Percentiles rank a stretch among this genome's conserved stretches.
These are phyloP conservation scores for Spergularia azorica DNA, from an alignment of 179 eudicot species.

Conservation along the genomic window DNA sequence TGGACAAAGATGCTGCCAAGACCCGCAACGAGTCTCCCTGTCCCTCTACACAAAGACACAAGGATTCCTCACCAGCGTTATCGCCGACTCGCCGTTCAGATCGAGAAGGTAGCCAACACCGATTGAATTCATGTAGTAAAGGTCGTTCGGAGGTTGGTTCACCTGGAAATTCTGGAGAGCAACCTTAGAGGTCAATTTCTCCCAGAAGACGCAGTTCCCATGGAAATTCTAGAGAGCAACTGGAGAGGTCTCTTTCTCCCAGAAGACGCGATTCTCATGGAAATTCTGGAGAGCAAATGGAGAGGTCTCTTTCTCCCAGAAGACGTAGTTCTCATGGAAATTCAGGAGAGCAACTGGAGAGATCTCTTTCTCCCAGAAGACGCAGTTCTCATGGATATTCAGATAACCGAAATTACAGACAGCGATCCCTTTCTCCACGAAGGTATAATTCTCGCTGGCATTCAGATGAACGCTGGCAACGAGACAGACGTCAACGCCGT, in stretches of 20 bases:
- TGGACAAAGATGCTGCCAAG: constrained; percentile 31
- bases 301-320: constrained; percentile 39
- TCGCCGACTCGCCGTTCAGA: constrained; percentile 26
- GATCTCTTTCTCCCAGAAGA: constrained; percentile 39
- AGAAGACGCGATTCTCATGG: no score
- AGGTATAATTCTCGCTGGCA: constrained; percentile 30
- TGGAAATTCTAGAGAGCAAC: no score
- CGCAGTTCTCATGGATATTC: constrained; percentile 27
- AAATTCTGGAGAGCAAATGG: constrained; percentile 34
- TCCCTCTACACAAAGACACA: constrained; percentile 26
- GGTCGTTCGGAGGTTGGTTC: constrained; percentile 27
- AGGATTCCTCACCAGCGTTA: constrained; percentile 23
- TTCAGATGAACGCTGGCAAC: constrained; percentile 35
- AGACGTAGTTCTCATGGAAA: constrained; percentile 30
- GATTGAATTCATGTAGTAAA: constrained; percentile 25
- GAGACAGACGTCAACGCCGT: constrained; percentile 33
- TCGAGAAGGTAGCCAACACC: constrained; percentile 24
- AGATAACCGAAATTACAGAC: constrained; percentile 31
- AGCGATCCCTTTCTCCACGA: constrained; percentile 39
- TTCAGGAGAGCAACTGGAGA: constrained; percentile 32
- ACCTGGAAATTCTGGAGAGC: constrained; percentile 28
- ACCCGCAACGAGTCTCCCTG: constrained; percentile 27
- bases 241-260: no score
- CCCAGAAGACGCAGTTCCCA: no score
- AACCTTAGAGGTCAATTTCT: no score